Evolutionary conservation across 2,329 filamentous ascomycete species (phyloP), one percentile per base, ranked within the genome.

Genomic region (Juglanconis oblonga): DNA sequence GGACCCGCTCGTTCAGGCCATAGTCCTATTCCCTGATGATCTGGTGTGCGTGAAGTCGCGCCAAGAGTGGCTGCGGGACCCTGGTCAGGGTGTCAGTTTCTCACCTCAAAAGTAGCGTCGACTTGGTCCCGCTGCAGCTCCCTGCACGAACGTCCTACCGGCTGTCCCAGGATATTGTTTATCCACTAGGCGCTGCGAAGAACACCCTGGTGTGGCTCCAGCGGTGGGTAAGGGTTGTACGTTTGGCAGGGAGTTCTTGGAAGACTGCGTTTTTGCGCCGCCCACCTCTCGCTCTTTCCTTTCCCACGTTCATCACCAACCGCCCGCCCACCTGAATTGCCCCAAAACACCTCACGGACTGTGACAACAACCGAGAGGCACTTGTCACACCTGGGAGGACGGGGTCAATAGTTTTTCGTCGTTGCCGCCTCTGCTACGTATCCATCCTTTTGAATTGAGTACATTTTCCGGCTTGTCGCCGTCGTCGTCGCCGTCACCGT

Each of bases 191-290:
- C 44, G 47, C 58, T 47, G 50, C 32, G 36, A 33, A 29, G 48
- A 24, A 51, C 61, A 36, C 58, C 57, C 54, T 40, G 54, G 57
- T 50, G 61, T 62, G 48, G 44, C 49, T 42, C 47, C 62, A 61
- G 53, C 52, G 33, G 32, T 64, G 62, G 62, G 62, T 64, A 62
- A 64, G 62, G 62, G 62, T 49, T 62, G 62, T 64, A 24, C 5
- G 44, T n/a, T 11, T 44, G 40, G 40, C 40, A 44, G 40, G 40
- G 40, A 44, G 40, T 44, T 44, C 40, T 63, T 57, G 53, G 52
- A 31, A 58, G 36, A 58, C 55, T 62, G 62, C 59, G 59, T 62
- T 63, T 58, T 49, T 63, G 55, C 62, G 62, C 62, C 56, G 58
- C 55, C 62, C 59, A 52, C 59, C 58, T 51, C 61, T 60, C 56